Percentiles rank a stretch among this genome's conserved stretches.
phyloP scores from a whole-genome alignment of 2,329 filamentous ascomycete species.

The Fusarium sp. region DNA sequence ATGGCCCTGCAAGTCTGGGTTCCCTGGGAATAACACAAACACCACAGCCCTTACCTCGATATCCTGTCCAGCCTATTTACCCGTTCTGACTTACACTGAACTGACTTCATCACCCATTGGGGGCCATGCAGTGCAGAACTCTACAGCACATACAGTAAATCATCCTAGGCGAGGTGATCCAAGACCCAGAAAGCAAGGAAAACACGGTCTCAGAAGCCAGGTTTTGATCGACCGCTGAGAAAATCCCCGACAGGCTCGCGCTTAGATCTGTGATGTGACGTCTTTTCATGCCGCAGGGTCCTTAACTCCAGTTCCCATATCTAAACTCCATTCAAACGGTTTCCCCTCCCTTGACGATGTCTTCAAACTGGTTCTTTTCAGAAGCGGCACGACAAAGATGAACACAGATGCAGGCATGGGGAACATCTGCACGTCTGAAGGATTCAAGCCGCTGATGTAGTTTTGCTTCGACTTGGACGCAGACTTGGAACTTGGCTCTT shows the following conservation, averaged over 20 bases:
- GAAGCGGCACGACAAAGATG: neutral
- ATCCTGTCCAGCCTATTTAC: neutral
- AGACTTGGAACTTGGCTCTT: neutral
- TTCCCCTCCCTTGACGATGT: neutral
- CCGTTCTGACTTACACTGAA: neutral
- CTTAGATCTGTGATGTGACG: constrained; percentile 26
- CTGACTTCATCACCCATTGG: neutral
- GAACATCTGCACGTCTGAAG: neutral
- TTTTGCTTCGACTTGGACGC: neutral
- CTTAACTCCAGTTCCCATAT: constrained; percentile 22
- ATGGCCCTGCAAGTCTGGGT: neutral
- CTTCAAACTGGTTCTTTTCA: neutral
- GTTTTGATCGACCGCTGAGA: neutral
- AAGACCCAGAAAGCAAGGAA: constrained; percentile 16
- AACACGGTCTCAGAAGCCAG: neutral
- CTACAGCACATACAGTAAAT: neutral
- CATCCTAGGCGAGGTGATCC: neutral
- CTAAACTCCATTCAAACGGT: constrained; percentile 23
- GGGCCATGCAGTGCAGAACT: constrained; percentile 9
- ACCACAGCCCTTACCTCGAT: neutral
- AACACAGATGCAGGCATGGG: neutral
- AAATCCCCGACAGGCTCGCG: constrained; percentile 16
- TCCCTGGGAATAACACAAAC: neutral
- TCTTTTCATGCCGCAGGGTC: constrained; percentile 11
- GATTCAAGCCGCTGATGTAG: constrained; percentile 26